These are phyloP conservation scores for Epichloe baconii DNA, from an alignment of 2,329 filamentous ascomycete species.

Conservation along the genomic window DNA sequence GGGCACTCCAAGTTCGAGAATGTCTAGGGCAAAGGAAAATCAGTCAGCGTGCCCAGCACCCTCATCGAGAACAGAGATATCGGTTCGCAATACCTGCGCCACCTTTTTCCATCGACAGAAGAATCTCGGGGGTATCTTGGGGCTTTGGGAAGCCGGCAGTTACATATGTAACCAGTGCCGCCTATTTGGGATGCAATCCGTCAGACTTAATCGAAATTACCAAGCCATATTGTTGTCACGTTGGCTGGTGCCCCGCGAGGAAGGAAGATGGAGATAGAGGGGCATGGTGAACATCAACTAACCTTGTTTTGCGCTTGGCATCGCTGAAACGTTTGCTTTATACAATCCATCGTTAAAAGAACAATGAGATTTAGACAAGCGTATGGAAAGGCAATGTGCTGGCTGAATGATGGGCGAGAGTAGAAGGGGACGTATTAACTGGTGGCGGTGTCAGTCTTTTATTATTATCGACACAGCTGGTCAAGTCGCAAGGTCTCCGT, in stretches of 20 bases:
- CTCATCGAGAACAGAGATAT: not conserved
- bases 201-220: not conserved
- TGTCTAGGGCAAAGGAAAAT: slow-evolving; percentile 36
- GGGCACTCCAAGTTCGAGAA: slow-evolving; percentile 90
- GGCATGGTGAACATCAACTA: slow-evolving; percentile 24
- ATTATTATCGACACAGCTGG: not conserved
- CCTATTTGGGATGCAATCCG: slow-evolving; percentile 27
- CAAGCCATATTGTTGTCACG: not conserved
- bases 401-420: not conserved
- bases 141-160: slow-evolving; percentile 82
- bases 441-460: not conserved
- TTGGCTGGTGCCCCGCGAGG: not conserved
- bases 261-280: not conserved
- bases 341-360: slow-evolving; percentile 33
- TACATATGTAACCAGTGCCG: slow-evolving; percentile 89
- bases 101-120: slow-evolving; percentile 83
- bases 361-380: too few species aligned
- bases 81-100: slow-evolving; percentile 55
- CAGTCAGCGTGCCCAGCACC: not conserved
- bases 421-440: too few species aligned
- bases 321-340: slow-evolving; percentile 45
- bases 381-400: not conserved
- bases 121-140: slow-evolving; percentile 69
- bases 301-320: slow-evolving; percentile 48
- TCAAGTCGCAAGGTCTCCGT: not conserved